Evolutionary conservation across 345 rosid genomes (phyloP).

Genomic region (Garcia nutans): DNA sequence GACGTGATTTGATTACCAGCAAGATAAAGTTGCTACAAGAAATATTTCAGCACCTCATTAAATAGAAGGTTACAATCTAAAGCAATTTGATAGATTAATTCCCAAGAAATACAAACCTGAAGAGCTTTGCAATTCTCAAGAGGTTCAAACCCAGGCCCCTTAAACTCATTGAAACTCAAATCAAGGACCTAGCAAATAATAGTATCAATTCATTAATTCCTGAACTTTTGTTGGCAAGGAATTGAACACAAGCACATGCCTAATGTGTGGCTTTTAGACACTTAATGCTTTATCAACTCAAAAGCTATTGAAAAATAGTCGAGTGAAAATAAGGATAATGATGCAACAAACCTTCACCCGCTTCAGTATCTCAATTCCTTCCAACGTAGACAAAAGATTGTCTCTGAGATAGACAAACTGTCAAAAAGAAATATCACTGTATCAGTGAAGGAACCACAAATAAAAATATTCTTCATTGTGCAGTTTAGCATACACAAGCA

Average conservation of each 20-base stretch:
- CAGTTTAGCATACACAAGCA: constrained; percentile 6
- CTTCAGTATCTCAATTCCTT: constrained; percentile 88
- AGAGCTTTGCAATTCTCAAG: constrained; percentile 85
- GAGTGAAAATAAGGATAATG: background rate
- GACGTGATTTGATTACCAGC: constrained; percentile 98
- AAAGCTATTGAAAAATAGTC: background rate
- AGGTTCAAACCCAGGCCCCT: constrained; percentile 99
- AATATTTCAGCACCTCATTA: constrained; percentile 25
- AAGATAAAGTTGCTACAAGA: constrained; percentile 88
- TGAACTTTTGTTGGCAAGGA: constrained; percentile 2
- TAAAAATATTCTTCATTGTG: background rate
- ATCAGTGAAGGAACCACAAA: background rate
- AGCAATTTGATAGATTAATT: constrained; percentile 14
- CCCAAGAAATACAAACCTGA: constrained; percentile 56
- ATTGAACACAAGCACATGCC: background rate
- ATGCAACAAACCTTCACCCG: constrained; percentile 83
- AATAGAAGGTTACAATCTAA: constrained; percentile 8
- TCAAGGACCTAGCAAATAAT: constrained; percentile 73
- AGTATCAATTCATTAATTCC: constrained; percentile 10
- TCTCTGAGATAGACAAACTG: constrained; percentile 99
- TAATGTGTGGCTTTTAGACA: background rate
- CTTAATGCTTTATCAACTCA: background rate
- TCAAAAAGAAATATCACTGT: constrained; percentile 26
- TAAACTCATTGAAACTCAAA: constrained; percentile 98
- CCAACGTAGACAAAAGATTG: constrained; percentile 78